Evolutionary conservation across 805 yeast species (phyloP).

Genomic region (Nakazawaea molendinolei): DNA sequence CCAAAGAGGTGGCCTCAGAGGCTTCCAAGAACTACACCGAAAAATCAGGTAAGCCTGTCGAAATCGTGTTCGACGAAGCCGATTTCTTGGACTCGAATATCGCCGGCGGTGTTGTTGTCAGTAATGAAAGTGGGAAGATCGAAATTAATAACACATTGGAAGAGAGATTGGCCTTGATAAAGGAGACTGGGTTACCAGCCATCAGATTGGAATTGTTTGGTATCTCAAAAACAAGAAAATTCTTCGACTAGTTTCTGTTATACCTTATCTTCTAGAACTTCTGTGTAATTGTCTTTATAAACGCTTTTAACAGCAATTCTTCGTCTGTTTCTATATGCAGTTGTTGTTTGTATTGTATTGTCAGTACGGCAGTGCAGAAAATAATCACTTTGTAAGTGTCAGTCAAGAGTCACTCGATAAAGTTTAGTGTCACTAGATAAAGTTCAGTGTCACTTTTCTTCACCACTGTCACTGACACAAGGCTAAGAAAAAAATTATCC

Average conservation of each 20-base stretch:
- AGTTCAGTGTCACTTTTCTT: too few relatives aligned
- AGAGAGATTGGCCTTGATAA: slow-evolving; percentile 80
- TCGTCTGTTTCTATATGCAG: too few relatives aligned
- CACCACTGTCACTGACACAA: too few relatives aligned
- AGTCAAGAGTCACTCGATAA: too few relatives aligned
- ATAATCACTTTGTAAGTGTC: too few relatives aligned
- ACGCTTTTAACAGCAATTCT: too few relatives aligned
- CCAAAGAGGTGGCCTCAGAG: slow-evolving; percentile 52
- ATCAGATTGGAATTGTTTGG: slow-evolving; percentile 88
- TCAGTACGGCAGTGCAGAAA: too few relatives aligned
- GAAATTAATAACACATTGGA: slow-evolving; percentile 90
- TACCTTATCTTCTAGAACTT: too few relatives aligned
- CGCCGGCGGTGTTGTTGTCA: slow-evolving; percentile 82
- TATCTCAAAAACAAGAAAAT: slow-evolving; percentile 78
- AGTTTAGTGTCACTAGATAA: too few relatives aligned
- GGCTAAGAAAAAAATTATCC: too few relatives aligned
- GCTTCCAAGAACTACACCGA: slow-evolving; percentile 61
- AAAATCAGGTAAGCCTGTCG: slow-evolving; percentile 51
- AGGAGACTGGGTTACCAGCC: slow-evolving; percentile 85
- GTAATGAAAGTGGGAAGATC: slow-evolving; percentile 71
- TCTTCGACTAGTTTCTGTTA: slow-evolving; percentile 76
- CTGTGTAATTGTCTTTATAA: too few relatives aligned
- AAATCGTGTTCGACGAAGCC: slow-evolving; percentile 48
- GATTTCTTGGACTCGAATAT: slow-evolving; percentile 52
- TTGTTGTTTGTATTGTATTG: too few relatives aligned